Evolutionary conservation across 768 basidiomycete species (phyloP).

Genomic region (Leucocoprinus sp.): DNA sequence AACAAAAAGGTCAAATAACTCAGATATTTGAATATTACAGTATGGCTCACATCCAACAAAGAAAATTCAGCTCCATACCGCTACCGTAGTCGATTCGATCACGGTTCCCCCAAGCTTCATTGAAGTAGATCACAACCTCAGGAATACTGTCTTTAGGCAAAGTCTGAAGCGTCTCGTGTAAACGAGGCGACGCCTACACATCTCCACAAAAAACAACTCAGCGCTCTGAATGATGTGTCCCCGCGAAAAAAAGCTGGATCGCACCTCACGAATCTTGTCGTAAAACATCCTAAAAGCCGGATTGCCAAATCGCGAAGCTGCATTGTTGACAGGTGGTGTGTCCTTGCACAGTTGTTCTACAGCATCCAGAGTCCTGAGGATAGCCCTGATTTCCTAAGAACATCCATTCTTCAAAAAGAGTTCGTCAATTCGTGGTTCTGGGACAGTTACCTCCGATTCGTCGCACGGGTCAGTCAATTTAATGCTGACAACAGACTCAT

Average conservation of each 20-base stretch:
- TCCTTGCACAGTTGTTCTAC: slow-evolving; percentile 59
- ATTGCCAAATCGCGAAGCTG: slow-evolving; percentile 91
- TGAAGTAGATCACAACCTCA: slow-evolving; percentile 77
- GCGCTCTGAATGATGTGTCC: not conserved
- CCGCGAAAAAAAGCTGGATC: slow-evolving; percentile 2
- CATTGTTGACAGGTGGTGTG: slow-evolving; percentile 85
- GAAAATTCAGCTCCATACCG: slow-evolving; percentile 97
- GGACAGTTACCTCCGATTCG: slow-evolving; percentile 41
- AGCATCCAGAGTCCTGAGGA: slow-evolving; percentile 56
- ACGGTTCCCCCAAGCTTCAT: slow-evolving; percentile 86
- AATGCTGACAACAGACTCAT: slow-evolving; percentile 63
- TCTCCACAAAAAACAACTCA: slow-evolving; percentile 2
- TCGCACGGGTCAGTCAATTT: slow-evolving; percentile 63
- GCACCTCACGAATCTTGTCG: slow-evolving; percentile 68
- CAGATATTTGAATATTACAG: not conserved
- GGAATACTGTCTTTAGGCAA: slow-evolving; percentile 48
- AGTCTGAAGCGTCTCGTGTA: slow-evolving; percentile 54
- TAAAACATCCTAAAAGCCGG: slow-evolving; percentile 93
- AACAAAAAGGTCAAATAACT: too few species aligned
- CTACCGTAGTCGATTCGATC: slow-evolving; percentile 97
- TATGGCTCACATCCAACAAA: slow-evolving; percentile 85
- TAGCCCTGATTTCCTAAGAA: slow-evolving; percentile 49
- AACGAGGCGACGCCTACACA: slow-evolving; percentile 37
- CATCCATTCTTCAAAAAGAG: slow-evolving; percentile 6
- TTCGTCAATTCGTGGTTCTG: slow-evolving; percentile 1